phyloP scores from a whole-genome alignment of 805 yeast species.

The Kuraishia capsulata region DNA sequence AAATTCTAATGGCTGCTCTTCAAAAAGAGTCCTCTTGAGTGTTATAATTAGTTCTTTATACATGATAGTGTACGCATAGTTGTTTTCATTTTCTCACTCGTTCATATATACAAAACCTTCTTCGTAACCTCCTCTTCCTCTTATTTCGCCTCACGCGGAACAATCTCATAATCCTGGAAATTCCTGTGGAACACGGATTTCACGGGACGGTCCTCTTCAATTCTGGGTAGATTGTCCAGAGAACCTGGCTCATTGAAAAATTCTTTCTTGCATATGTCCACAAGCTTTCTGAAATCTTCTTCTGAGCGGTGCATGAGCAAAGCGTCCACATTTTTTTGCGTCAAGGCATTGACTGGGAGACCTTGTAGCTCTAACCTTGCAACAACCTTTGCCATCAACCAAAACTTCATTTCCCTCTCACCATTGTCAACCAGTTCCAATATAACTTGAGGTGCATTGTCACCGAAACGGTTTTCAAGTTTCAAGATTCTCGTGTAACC shows the following conservation, averaged over 20 bases:
- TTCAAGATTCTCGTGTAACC: conserved; percentile 84
- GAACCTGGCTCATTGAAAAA: conserved; percentile 26
- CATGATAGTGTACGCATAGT: not conserved
- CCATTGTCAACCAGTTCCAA: conserved; percentile 69
- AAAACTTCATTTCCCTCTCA: conserved; percentile 56
- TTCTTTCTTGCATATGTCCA: conserved; percentile 41
- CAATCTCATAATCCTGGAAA: conserved; percentile 18
- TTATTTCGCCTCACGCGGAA: conserved; percentile 24
- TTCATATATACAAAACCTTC: conserved; percentile 1
- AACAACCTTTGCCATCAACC: conserved; percentile 72
- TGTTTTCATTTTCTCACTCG: not conserved
- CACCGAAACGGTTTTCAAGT: conserved; percentile 81
- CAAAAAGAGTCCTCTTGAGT: conserved; percentile 15
- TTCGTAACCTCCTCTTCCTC: not conserved
- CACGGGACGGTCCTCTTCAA: conserved; percentile 10
- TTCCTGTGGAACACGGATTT: conserved; percentile 20
- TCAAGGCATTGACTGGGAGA: conserved; percentile 39
- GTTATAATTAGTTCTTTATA: too few relatives aligned
- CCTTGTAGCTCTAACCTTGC: conserved; percentile 71
- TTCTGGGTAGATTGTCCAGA: conserved; percentile 19
- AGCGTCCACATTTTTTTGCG: conserved; percentile 47
- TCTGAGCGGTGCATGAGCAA: conserved; percentile 47
- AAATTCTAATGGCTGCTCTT: conserved; percentile 37
- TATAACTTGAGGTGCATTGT: conserved; percentile 83
- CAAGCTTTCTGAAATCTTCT: conserved; percentile 47